These are phyloP conservation scores for Calonectria multiphialidica DNA, from an alignment of 2,329 filamentous ascomycete genomes.

Conservation along the genomic window DNA sequence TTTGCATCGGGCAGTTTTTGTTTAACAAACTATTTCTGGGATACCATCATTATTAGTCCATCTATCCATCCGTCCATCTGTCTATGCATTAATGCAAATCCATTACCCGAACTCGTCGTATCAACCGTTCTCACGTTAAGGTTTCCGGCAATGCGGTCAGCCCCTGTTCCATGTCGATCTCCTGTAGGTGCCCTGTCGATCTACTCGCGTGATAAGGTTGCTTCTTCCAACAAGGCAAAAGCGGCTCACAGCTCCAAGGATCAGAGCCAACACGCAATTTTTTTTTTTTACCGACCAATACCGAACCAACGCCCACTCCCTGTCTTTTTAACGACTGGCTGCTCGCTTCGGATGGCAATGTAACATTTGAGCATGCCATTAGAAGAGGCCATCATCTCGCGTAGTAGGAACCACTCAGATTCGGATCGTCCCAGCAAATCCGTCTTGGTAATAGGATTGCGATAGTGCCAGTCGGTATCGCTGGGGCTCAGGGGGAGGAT, in stretches of 20 bases:
- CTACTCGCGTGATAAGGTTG: neutral
- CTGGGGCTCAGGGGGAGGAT: conserved; percentile 37
- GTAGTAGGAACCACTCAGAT: conserved; percentile 42
- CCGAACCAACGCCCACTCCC: conserved; percentile 36
- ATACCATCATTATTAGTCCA: conserved; percentile 7
- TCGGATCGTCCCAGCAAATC: conserved; percentile 41
- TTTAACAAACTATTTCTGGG: conserved; percentile 22
- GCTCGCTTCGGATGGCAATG: conserved; percentile 39
- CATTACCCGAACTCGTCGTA: no score
- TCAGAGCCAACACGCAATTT: neutral
- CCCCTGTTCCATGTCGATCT: neutral
- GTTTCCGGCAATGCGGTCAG: neutral
- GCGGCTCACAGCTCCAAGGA: neutral
- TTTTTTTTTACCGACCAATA: conserved; percentile 18
- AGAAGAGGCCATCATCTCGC: conserved; percentile 43
- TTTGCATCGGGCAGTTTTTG: conserved; percentile 23
- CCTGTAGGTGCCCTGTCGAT: neutral
- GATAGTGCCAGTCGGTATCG: conserved; percentile 43
- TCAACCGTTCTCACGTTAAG: neutral
- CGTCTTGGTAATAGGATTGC: conserved; percentile 41
- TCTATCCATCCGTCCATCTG: neutral
- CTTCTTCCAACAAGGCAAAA: conserved; percentile 1
- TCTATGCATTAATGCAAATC: neutral
- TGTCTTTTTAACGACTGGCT: conserved; percentile 13
- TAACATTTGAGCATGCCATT: conserved; percentile 41